phyloP scores from a whole-genome alignment of 805 yeast genomes.

The Metschnikowia lachancei region DNA sequence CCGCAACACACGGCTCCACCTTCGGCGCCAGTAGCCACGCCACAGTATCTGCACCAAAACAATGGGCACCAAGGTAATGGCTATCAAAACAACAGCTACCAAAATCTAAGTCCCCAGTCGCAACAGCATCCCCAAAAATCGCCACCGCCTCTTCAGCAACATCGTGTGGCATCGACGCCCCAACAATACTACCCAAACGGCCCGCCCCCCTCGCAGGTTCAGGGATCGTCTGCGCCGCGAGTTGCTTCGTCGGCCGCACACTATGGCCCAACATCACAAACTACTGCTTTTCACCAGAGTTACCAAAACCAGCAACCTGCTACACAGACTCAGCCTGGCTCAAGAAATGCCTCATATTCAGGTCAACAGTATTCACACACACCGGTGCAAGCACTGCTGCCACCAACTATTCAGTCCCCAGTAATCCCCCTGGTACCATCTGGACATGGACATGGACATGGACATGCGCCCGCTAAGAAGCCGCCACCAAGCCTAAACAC shows the following conservation, averaged over 20 bases:
- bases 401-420: constrained; percentile 4
- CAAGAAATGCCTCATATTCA: background rate
- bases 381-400: constrained; percentile 3
- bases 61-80: constrained; percentile 1
- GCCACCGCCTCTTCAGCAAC: constrained; percentile 4
- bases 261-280: constrained; percentile 5
- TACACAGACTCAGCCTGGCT: background rate
- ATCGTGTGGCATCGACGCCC: constrained; percentile 1
- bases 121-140: constrained; percentile 5
- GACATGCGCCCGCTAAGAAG: constrained; percentile 14
- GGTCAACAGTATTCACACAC: constrained; percentile 2
- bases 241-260: constrained; percentile 8
- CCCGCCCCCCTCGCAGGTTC: constrained; percentile 2
- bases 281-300: background rate
- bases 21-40: background rate
- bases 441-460: constrained; percentile 2
- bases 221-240: constrained; percentile 7
- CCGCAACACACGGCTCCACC: background rate
- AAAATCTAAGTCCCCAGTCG: constrained; percentile 1
- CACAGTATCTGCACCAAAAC: constrained; percentile 5
- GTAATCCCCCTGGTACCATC: constrained; percentile 1
- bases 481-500: constrained; percentile 19
- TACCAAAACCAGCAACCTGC: constrained; percentile 3
- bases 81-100: background rate
- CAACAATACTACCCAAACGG: constrained; percentile 4